Base-by-base conservation (phyloP, 2,329 filamentous ascomycete species). In the Tothia fuscella region DNA sequence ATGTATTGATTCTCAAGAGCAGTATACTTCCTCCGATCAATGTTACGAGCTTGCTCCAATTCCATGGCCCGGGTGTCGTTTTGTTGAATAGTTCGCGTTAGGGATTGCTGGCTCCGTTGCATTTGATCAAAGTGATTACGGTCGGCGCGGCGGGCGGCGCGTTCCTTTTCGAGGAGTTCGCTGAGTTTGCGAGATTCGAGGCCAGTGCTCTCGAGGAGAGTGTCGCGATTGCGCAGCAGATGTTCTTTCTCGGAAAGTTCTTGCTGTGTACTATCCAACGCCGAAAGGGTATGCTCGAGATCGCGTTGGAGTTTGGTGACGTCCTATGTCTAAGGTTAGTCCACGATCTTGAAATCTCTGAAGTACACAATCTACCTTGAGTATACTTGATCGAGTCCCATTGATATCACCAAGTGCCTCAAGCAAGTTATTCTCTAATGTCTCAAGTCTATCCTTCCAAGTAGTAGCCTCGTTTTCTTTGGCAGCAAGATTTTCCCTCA, bases 101-200 rank as follows among this genome's bases (percentile, higher is more conserved):
- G 82, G 49, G 91, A 85, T 46, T 88, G 81, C 45, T 93, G 82
- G 2, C 83, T 87, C 55, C 86, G 87, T 51, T 93, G 81, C 52
- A 85, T 82, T 28, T 83, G 84, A 53, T 98, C 91, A 51, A 85
- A 93, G 45, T 88, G 79, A 47, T 84, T 76, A 56, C 87, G 87
- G 45, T 93, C 91, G 53, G 85, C 83, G 48, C 86, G 81, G 51
- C 93, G 86, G 17, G 76, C 76, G 49, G 84, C 75, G 12, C 87
- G 78, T 62, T 98, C 91, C 53, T 93, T 93, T 38, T 96, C 89
- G 12, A 96, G 77, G 41, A 94, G 71, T 49, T 96, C 89, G 1
- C 79, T 78, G 9, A 96, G 68, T 52, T 87, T 87, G 46, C 84
- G 78, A 41, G 78, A 82, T 58, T 98, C 91, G 17, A 96, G 72